phyloP scores from a whole-genome alignment of 1,284 basidiomycete genomes.

The Ganoderma lingzhi region DNA sequence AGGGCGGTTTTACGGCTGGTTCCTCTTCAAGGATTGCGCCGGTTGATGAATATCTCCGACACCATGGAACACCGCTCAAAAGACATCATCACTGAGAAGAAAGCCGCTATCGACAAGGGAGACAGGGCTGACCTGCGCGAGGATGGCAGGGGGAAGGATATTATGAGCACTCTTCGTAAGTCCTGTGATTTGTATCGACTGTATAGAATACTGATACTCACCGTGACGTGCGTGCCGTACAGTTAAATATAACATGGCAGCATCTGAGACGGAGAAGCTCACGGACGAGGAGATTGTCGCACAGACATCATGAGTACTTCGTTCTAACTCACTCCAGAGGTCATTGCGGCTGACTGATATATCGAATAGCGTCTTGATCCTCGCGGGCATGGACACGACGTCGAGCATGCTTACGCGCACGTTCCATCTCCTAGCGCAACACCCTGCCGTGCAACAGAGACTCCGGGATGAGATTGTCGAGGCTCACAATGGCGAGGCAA shows the following conservation, averaged over 20 bases:
- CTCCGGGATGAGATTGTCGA: conserved; percentile 28
- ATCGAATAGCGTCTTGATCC: conserved; percentile 9
- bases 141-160: conserved; percentile 46
- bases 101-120: conserved; percentile 36
- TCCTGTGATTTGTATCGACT: background rate
- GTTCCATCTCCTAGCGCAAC: conserved; percentile 24
- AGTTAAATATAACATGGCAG: conserved; percentile 38
- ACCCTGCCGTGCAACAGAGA: conserved; percentile 25
- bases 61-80: conserved; percentile 47
- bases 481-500: conserved; percentile 16
- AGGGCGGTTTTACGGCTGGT: conserved; percentile 12
- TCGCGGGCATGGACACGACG: conserved; percentile 14
- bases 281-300: conserved; percentile 39
- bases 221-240: background rate
- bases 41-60: conserved; percentile 41
- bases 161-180: conserved; percentile 51
- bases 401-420: conserved; percentile 31
- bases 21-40: conserved; percentile 7
- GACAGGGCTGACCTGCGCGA: conserved; percentile 34
- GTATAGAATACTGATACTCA: background rate
- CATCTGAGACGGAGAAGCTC: conserved; percentile 35
- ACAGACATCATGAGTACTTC: conserved; percentile 37
- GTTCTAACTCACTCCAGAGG: background rate
- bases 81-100: conserved; percentile 52
- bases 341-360: conserved; percentile 29